A percentile compares a stretch with the other conserved stretches of the same genome.
Conservation (phyloP, 192 early-diverging fungal genomes). For the Podila verticillata region DNA sequence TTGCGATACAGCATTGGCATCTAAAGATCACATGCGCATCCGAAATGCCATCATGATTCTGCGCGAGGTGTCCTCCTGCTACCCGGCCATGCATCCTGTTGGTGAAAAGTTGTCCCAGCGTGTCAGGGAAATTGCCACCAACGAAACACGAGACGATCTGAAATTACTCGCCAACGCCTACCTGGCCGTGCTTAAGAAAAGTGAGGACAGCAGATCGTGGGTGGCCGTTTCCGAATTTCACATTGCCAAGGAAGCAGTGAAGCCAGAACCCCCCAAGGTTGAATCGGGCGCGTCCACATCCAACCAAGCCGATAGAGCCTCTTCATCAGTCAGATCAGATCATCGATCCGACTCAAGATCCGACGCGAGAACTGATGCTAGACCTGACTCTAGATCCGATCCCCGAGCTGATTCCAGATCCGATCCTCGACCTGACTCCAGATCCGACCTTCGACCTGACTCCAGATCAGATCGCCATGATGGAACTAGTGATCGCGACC, state of each 20-base stretch:
- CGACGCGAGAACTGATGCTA: background rate
- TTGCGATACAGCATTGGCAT: slow-evolving; percentile 57
- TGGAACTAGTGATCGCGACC: background rate
- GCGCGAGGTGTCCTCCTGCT: slow-evolving; percentile 66
- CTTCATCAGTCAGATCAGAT: background rate
- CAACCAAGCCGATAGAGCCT: background rate
- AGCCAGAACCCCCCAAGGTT: background rate
- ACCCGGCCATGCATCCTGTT: slow-evolving; percentile 66
- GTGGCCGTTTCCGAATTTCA: slow-evolving; percentile 30
- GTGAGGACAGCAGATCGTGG: slow-evolving; percentile 21
- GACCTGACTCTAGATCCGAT: background rate
- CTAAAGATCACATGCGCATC: slow-evolving; percentile 75
- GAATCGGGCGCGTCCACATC: background rate
- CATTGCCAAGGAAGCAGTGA: background rate
- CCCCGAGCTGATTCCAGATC: background rate
- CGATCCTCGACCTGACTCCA: background rate
- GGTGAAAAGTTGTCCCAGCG: slow-evolving; percentile 60
- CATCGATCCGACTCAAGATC: background rate
- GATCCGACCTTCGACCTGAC: background rate
- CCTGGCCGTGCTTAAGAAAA: slow-evolving; percentile 48
- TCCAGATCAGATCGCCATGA: background rate
- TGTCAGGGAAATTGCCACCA: slow-evolving; percentile 57
- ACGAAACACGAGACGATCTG: slow-evolving; percentile 74
- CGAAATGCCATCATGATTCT: slow-evolving; percentile 81
- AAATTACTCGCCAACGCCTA: slow-evolving; percentile 75